Percentiles rank a stretch among this genome's conserved stretches.
phyloP scores from a whole-genome alignment of 2,329 filamentous ascomycete species.

The Epichloe scottii region DNA sequence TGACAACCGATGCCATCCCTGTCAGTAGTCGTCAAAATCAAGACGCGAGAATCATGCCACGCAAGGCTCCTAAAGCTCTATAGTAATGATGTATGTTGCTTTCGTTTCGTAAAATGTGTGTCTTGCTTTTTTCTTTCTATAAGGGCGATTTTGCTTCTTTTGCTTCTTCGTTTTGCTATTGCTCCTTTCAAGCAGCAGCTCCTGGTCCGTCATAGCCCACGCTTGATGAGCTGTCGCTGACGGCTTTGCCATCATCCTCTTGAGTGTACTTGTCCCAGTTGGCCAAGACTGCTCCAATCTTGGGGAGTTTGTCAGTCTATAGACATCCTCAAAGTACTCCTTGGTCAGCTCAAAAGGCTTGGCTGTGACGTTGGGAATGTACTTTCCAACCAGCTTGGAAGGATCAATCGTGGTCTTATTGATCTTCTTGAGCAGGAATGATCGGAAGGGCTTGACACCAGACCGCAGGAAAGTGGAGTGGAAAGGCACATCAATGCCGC shows the following conservation, averaged over 20 bases:
- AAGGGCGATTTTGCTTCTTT: not conserved
- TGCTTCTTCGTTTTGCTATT: slow-evolving; percentile 3
- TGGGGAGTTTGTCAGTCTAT: slow-evolving; percentile 77
- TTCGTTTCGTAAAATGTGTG: not conserved
- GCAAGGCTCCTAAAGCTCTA: slow-evolving; percentile 1
- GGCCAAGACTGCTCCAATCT: slow-evolving; percentile 68
- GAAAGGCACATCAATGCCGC: slow-evolving; percentile 97
- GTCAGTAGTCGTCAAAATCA: slow-evolving; percentile 7
- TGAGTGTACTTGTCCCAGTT: slow-evolving; percentile 69
- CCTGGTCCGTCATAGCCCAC: slow-evolving; percentile 29
- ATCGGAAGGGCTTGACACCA: slow-evolving; percentile 97
- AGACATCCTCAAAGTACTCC: slow-evolving; percentile 99
- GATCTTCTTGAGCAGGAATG: slow-evolving; percentile 98
- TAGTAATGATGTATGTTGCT: not conserved
- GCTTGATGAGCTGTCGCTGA: slow-evolving; percentile 28
- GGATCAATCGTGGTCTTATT: slow-evolving; percentile 98
- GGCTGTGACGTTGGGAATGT: slow-evolving; percentile 97
- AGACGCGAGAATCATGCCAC: not conserved
- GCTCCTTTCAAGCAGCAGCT: slow-evolving; percentile 24
- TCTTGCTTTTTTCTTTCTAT: not conserved
- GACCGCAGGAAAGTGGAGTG: slow-evolving; percentile 96
- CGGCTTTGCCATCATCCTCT: slow-evolving; percentile 30
- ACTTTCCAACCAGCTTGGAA: slow-evolving; percentile 92
- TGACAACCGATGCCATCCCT: slow-evolving; percentile 9
- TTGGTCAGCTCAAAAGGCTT: slow-evolving; percentile 90